Percentiles rank a stretch among this genome's conserved stretches.
Conservation (phyloP, 2,329 filamentous ascomycete species). For the Sarocladiaceae sp. region DNA sequence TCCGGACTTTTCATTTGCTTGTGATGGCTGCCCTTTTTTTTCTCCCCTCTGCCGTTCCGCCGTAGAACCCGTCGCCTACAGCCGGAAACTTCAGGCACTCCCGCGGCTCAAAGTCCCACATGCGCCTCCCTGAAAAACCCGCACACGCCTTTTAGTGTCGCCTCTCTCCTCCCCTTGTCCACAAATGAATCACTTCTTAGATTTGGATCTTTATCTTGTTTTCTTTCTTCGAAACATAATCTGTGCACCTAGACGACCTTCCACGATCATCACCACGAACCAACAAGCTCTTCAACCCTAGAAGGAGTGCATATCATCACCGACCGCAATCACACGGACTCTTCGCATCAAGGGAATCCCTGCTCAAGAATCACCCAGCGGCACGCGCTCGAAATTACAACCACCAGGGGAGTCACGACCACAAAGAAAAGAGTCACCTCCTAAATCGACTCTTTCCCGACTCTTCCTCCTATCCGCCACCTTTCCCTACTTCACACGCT, state of each 20-base stretch:
- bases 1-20: no score
- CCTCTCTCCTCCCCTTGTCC: neutral
- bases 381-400: conserved; percentile 6
- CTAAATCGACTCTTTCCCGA: neutral
- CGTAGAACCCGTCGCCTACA: no score
- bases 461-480: conserved; percentile 6
- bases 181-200: neutral
- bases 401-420: neutral
- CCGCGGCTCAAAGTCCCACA: no score
- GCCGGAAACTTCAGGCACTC: no score
- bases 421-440: conserved; percentile 5
- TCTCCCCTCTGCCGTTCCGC: neutral
- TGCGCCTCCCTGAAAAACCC: conserved; percentile 12
- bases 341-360: conserved; percentile 1
- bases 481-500: conserved; percentile 1
- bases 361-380: neutral
- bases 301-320: neutral
- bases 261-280: neutral
- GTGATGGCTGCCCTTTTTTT: neutral
- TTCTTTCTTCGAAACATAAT: neutral
- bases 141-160: conserved; percentile 9
- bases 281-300: neutral
- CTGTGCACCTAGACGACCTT: neutral
- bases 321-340: neutral
- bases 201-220: conserved; percentile 1